Evolutionary conservation across 116 monocot genomes (phyloP), one percentile per base, ranked within the genome.

Genomic region (Cymodocea nodosa): DNA sequence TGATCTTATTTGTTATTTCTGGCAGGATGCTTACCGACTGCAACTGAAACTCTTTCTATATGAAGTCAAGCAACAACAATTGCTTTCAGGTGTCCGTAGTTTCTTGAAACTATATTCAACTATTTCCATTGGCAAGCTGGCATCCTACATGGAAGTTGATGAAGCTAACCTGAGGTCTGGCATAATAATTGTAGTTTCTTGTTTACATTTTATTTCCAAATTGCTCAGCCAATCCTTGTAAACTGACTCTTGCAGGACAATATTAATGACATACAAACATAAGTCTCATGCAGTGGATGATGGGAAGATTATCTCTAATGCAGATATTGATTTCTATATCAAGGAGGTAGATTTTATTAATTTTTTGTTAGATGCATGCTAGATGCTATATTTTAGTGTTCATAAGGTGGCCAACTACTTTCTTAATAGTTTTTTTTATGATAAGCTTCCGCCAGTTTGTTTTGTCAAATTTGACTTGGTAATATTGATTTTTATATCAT

Each of bases 41-140:
- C 95, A 95, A 63, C 59, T 95, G 75, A 95, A 95, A 69, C 40
- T 95, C 63, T 95, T 95, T 71, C 83, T 95, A 24, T 85, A 82
- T 83, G 95, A 95, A 73, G 85, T 95, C 50, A 95, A 95, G 63
- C 95, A 95, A 70, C 95, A 95, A 34, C 95, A 95, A 66, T 70
- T 90, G 63, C 87, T 90, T 49, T 76, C 87, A 72, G 81, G 87
- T 67, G 50, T 90, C 5, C 81, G 95, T 48, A 83, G 76, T 66
- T 90, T 76, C 77, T 55, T 95, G 68, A 95, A 87, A 56, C 61
- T 95, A 68, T 95, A 95, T 72, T 87, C 95, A 0, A 82, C 87
- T 40, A 90, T 87, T 59, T 84, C 95, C 23, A 69, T 95, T 62
- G 75, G 71, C 51, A 95, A 95, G 65, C 85, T 95, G 72, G 90